Evolutionary conservation across 106 monocot species (phyloP), one percentile per base, ranked within the genome.

Genomic region (Agapanthus africanus): DNA sequence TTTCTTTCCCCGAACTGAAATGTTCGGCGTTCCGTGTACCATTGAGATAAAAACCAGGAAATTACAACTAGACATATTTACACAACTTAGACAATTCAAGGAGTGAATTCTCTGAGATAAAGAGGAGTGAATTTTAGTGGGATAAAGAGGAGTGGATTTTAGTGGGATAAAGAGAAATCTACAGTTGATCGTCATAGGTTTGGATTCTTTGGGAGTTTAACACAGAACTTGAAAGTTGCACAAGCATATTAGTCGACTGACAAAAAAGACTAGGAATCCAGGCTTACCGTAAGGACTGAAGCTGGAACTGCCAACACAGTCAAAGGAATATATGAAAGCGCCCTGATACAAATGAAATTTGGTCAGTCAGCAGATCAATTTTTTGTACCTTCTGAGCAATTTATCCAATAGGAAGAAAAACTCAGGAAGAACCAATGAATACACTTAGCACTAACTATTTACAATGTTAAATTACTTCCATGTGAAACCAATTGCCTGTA

Each of bases 221-320:
- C 46, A 65, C 4, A 39, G 5, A 40, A 40, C 6, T 39, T 3
- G 22, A 10, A 38, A 68, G 27, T 41, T 66, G 23, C 25, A 66
- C 14, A 26, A 42, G 4, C 28, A 66, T 71, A 57, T 60, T 18
- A 14, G 40, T 50, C 37, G 15, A 54, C 56, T 41, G 16, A 60
- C 2, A 67, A 79, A 42, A 44, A 60, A 42, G 36, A 66, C 1
- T 62, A 63, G 25, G 34, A 38, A 66, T 32, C 33, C 60, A 38
- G 69, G 32, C 86, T 81, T 97, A 97, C 95, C 25, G 95, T 97
- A 54, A 97, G 86, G 40, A 97, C 70, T 46, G 95, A 91, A 72
- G 95, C 95, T 62, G 95, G 95, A 77, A 97, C 95, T 59, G 95
- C 95, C 59, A 97, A 65, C 50, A 97, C 82, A 52, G 95, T 89